A percentile compares a stretch with the other conserved stretches of the same genome.
phyloP scores from a whole-genome alignment of 2,329 filamentous ascomycete species.

The Magnaporthiopsis poae region DNA sequence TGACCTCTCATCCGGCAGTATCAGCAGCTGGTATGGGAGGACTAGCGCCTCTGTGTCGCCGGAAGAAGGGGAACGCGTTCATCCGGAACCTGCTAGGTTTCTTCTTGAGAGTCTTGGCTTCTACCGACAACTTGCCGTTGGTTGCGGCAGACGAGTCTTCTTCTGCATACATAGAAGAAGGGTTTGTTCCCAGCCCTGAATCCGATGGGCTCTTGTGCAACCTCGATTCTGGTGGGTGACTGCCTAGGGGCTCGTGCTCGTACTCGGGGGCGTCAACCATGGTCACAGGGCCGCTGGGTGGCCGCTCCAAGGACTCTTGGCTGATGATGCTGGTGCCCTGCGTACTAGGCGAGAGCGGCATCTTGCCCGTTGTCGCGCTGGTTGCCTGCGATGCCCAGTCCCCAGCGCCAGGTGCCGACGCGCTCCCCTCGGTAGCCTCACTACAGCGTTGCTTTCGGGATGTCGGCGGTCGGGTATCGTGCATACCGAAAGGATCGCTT shows the following conservation, averaged over 20 bases:
- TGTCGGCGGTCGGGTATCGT: slow-evolving; percentile 31
- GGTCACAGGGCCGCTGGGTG: slow-evolving; percentile 31
- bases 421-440: slow-evolving; percentile 53
- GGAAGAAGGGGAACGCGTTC: slow-evolving; percentile 49
- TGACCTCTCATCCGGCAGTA: slow-evolving; percentile 16
- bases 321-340: slow-evolving; percentile 57
- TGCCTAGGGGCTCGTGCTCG: slow-evolving; percentile 13
- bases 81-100: slow-evolving; percentile 55
- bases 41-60: slow-evolving; percentile 38
- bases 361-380: slow-evolving; percentile 53
- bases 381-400: slow-evolving; percentile 56
- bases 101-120: slow-evolving; percentile 46
- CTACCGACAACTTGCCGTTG: slow-evolving; percentile 26
- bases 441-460: slow-evolving; percentile 43
- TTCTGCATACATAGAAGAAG: slow-evolving; percentile 18
- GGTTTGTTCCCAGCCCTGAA: slow-evolving; percentile 18
- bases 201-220: slow-evolving; percentile 18
- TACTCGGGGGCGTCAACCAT: slow-evolving; percentile 29
- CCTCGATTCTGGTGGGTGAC: not conserved
- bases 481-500: slow-evolving; percentile 38
- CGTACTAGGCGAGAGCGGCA: slow-evolving; percentile 56
- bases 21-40: slow-evolving; percentile 23
- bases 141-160: slow-evolving; percentile 26
- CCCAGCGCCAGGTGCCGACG: slow-evolving; percentile 40
- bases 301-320: slow-evolving; percentile 45